Base-by-base conservation (phyloP, 352 stramenopile species). In the Globisporangium carolinianum region DNA sequence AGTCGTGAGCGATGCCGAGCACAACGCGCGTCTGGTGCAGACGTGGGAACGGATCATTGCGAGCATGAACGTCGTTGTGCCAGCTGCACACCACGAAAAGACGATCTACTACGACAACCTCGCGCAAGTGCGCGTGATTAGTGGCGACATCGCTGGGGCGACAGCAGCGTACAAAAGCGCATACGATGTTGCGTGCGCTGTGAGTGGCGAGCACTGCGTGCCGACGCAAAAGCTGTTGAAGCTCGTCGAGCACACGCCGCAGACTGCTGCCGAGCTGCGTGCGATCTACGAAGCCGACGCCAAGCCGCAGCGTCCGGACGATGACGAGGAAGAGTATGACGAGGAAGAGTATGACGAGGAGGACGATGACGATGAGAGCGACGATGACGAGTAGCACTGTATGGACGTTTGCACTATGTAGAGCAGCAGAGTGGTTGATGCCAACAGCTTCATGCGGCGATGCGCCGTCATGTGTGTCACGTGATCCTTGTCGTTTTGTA, bases 31-130 rank as follows among this genome's bases (percentile, higher is more conserved):
- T 32, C 50, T 87, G 35, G 75, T 69, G 46, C 65, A 76, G 56
- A 72, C 88, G 45, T 89, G 79, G 72, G 62, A 79, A 56, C 79
- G 76, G 24, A 85, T 89, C 50, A 83, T 92, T 57, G 57, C 67
- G 18, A 72, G 55, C 59, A 85, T 92, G 74, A 86, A 92, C 67
- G 64, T 76, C n/a, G 74, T 86, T 9, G 66, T 91, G 51, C 83
- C 76, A 10, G 66, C 71, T 15, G 68, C 75, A 42, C 73, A 90
- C 53, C 79, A 93, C 61, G 79, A 90, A 63, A 93, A 93, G 63
- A 86, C 73, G 32, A 89, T 90, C 55, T 88, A 93, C 65, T 93
- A 93, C 66, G 83, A 93, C 68, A 87, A 91, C 61, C 61, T 89
- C 42, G 83, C 83, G 32, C 80, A 93, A 65, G 79, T 87, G 5